Conservation (phyloP, 2,329 filamentous ascomycete genomes). For the Sarocladium kiliense region DNA sequence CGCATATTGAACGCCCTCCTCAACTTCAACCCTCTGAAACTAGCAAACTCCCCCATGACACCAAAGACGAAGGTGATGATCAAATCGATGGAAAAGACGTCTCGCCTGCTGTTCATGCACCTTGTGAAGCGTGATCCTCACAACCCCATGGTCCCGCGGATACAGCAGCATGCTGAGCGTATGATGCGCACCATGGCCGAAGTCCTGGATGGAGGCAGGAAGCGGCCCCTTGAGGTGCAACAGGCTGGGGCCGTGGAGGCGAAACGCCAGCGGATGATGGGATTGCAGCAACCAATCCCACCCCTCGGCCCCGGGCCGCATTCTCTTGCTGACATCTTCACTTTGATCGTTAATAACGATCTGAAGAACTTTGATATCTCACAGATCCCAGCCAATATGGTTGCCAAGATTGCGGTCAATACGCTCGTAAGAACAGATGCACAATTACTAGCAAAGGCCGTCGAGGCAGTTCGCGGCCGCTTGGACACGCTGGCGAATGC, state of each 20-base stretch:
- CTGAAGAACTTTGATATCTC: conserved; percentile 79
- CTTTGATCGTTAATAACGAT: conserved; percentile 67
- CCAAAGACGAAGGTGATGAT: conserved; percentile 75
- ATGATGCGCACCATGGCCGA: conserved; percentile 74
- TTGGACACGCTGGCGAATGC: conserved; percentile 39
- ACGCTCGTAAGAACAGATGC: conserved; percentile 69
- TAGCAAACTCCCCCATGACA: conserved; percentile 71
- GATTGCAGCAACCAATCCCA: conserved; percentile 50
- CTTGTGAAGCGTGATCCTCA: conserved; percentile 81
- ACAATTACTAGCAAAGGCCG: conserved; percentile 63
- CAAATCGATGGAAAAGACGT: conserved; percentile 93
- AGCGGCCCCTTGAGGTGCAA: conserved; percentile 67
- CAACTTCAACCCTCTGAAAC: conserved; percentile 85
- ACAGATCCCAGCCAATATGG: conserved; percentile 67
- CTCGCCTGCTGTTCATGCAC: conserved; percentile 76
- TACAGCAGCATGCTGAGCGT: conserved; percentile 83
- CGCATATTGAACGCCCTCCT: conserved; percentile 83
- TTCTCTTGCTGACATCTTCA: conserved; percentile 79
- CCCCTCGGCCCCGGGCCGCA: conserved; percentile 71
- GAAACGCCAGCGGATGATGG: conserved; percentile 71
- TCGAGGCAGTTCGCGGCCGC: conserved; percentile 57
- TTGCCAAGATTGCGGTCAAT: conserved; percentile 76
- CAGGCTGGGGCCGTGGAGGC: conserved; percentile 68
- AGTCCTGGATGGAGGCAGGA: conserved; percentile 75
- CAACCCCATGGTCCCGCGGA: conserved; percentile 67